phyloP scores from a whole-genome alignment of 441 rosid species.

The Raphanus hybrid region DNA sequence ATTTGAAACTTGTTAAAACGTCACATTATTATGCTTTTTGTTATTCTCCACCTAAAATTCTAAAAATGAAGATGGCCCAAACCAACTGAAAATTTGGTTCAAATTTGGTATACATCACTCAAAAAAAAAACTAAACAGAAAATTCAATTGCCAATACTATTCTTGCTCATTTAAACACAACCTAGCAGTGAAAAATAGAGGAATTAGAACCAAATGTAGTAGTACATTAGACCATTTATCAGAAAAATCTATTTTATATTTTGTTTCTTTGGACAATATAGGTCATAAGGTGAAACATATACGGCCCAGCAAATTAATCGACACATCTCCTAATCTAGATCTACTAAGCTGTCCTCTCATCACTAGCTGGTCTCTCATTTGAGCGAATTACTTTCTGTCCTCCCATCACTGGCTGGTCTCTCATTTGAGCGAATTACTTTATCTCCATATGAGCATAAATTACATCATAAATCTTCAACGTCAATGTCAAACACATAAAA shows the following conservation, averaged over 20 bases:
- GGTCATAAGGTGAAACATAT: background rate
- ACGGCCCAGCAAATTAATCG: background rate
- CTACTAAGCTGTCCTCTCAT: background rate
- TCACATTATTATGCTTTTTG: background rate
- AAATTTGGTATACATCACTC: background rate
- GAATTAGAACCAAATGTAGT: background rate
- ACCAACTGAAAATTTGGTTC: background rate
- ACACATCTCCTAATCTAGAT: background rate
- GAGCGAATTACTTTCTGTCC: background rate
- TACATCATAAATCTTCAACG: background rate
- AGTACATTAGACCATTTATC: no score
- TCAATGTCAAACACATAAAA: background rate
- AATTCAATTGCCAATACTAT: background rate
- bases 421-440: background rate
- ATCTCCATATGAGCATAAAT: background rate
- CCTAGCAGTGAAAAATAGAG: background rate
- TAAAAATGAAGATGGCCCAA: background rate
- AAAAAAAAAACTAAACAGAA: background rate
- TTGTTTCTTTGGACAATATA: background rate
- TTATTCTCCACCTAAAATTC: background rate
- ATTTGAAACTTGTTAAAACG: background rate
- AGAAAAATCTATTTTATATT: background rate
- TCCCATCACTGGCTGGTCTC: background rate
- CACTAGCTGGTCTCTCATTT: background rate
- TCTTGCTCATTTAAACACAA: background rate